Evolutionary conservation across 2,329 filamentous ascomycete species (phyloP).

Genomic region (Monascus ruber): DNA sequence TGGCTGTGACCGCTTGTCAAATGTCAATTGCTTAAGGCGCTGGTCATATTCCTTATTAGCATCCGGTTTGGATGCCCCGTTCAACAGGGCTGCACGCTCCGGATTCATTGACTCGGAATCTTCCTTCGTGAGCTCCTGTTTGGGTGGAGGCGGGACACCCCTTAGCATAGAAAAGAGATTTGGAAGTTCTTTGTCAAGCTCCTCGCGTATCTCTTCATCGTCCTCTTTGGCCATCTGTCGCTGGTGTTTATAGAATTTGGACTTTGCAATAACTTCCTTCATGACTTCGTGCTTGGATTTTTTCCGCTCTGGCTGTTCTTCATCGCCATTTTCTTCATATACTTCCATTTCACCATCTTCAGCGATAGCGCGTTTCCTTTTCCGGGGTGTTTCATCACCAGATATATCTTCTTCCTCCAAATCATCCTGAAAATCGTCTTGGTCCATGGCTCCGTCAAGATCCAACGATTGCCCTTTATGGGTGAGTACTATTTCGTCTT

Average conservation of each 20-base stretch:
- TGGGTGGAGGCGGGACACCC: constrained; percentile 43
- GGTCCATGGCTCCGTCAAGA: constrained; percentile 43
- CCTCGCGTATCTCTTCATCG: constrained; percentile 74
- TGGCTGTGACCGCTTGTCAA: constrained; percentile 74
- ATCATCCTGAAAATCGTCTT: constrained; percentile 70
- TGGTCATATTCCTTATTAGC: constrained; percentile 83
- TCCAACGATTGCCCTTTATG: constrained; percentile 69
- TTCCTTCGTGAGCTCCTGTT: constrained; percentile 36
- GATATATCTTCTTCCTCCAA: constrained; percentile 55
- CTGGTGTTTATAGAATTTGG: constrained; percentile 89
- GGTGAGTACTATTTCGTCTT: constrained; percentile 60
- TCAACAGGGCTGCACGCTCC: constrained; percentile 50
- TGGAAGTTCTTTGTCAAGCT: constrained; percentile 72
- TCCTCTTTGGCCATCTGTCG: constrained; percentile 86
- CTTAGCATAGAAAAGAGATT: constrained; percentile 63
- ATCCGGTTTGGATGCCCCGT: constrained; percentile 50
- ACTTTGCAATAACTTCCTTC: constrained; percentile 96
- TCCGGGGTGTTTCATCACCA: constrained; percentile 39
- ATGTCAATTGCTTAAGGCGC: constrained; percentile 67
- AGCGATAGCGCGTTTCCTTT: constrained; percentile 38
- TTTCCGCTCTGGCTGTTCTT: constrained; percentile 63
- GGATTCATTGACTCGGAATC: constrained; percentile 47
- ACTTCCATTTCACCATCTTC: constrained; percentile 34
- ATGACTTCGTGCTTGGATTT: constrained; percentile 96
- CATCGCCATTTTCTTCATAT: constrained; percentile 36